These are phyloP conservation scores for Polyporus tsugae DNA, from an alignment of 1,284 basidiomycete species.

Conservation along the genomic window DNA sequence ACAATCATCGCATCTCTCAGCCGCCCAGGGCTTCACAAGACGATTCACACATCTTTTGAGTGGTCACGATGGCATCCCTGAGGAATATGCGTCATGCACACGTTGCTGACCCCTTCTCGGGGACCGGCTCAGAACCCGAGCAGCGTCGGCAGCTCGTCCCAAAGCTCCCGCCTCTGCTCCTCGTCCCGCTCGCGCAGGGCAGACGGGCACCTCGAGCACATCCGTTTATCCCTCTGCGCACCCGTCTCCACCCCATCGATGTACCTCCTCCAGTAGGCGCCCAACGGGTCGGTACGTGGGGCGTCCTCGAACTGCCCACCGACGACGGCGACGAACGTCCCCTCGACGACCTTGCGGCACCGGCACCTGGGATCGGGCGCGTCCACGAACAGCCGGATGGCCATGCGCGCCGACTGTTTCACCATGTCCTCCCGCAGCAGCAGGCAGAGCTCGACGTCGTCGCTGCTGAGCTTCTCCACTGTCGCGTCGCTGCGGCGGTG, in stretches of 20 bases:
- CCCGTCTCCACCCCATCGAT: not conserved
- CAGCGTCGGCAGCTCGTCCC: constrained; percentile 5
- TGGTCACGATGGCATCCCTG: no score
- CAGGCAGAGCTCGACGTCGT: constrained; percentile 4
- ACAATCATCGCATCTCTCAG: not conserved
- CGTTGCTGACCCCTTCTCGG: not conserved
- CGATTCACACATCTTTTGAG: no score
- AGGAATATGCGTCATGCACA: not conserved
- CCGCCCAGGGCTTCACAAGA: not conserved
- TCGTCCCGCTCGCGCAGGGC: not conserved
- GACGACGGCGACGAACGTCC: not conserved
- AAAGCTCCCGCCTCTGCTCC: constrained; percentile 9
- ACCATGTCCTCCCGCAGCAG: not conserved
- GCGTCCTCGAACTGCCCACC: not conserved
- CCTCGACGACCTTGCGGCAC: not conserved
- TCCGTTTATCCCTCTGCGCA: not conserved
- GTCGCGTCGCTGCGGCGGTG: not conserved
- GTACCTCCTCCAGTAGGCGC: not conserved
- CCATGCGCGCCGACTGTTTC: not conserved
- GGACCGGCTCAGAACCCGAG: not conserved
- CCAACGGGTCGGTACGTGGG: not conserved
- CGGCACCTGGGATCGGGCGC: not conserved
- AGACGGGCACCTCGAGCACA: not conserved
- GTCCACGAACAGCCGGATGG: not conserved
- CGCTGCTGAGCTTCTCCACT: not conserved